These are phyloP conservation scores for Stachybotrys chartarum DNA, from an alignment of 2,329 filamentous ascomycete genomes.

Conservation along the genomic window DNA sequence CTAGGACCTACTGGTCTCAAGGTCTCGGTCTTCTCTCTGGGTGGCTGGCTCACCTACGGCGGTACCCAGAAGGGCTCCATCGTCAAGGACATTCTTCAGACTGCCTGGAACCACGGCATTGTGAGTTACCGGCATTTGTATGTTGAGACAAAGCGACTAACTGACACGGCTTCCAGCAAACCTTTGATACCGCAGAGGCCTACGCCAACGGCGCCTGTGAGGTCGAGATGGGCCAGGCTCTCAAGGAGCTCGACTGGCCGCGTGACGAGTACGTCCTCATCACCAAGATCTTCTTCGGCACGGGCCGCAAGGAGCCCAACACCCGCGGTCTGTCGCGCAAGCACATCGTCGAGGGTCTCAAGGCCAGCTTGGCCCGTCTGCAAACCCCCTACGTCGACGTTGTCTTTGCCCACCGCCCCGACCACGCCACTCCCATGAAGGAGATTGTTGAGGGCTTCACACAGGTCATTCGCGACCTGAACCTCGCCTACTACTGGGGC, in stretches of 20 bases:
- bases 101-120: slow-evolving; percentile 51
- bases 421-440: slow-evolving; percentile 15
- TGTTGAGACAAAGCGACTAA: background rate
- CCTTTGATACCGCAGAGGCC: slow-evolving; percentile 52
- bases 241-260: slow-evolving; percentile 51
- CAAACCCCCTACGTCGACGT: slow-evolving; percentile 17
- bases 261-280: slow-evolving; percentile 52
- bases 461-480: slow-evolving; percentile 16
- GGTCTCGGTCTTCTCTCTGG: slow-evolving; percentile 16
- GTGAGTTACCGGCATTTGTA: slow-evolving; percentile 13
- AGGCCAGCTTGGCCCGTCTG: slow-evolving; percentile 15
- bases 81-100: slow-evolving; percentile 51
- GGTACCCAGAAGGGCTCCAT: slow-evolving; percentile 54
- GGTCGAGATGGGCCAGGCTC: slow-evolving; percentile 52
- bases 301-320: slow-evolving; percentile 34
- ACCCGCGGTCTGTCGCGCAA: slow-evolving; percentile 58
- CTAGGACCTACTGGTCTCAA: slow-evolving; percentile 17
- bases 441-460: slow-evolving; percentile 19
- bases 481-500: slow-evolving; percentile 31
- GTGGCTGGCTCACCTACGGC: slow-evolving; percentile 24
- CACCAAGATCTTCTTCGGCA: slow-evolving; percentile 25
- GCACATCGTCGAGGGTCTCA: slow-evolving; percentile 50
- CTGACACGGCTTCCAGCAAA: slow-evolving; percentile 24
- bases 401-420: slow-evolving; percentile 17
- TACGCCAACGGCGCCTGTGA: slow-evolving; percentile 56